phyloP scores from a whole-genome alignment of 2,329 filamentous ascomycete species.

The Parastagonospora avenae region DNA sequence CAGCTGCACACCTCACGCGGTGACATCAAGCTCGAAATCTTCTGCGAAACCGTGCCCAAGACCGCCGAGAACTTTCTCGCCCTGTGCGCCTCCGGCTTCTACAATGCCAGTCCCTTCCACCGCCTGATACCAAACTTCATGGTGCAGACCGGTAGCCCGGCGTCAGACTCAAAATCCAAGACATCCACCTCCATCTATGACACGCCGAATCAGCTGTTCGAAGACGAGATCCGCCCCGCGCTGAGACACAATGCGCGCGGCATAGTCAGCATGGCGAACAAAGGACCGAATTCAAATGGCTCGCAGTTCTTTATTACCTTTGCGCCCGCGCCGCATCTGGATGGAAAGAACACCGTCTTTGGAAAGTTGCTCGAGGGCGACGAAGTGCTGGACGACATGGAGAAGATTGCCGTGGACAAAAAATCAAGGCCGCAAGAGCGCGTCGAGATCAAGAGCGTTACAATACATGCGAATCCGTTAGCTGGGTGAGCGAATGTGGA shows the following conservation, averaged over 20 bases:
- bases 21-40: conserved; percentile 93
- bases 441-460: conserved; percentile 70
- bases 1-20: conserved; percentile 83
- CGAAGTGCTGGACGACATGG: conserved; percentile 71
- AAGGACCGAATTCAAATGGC: conserved; percentile 73
- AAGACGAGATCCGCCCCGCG: conserved; percentile 78
- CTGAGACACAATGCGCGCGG: conserved; percentile 72
- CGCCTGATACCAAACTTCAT: conserved; percentile 82
- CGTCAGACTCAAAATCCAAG: conserved; percentile 60
- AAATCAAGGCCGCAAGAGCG: conserved; percentile 74
- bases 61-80: conserved; percentile 93
- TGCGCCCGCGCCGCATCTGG: conserved; percentile 77
- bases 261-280: conserved; percentile 79
- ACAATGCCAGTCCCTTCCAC: conserved; percentile 77
- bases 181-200: conserved; percentile 74
- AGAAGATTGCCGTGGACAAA: conserved; percentile 74
- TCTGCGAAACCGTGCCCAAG: conserved; percentile 92
- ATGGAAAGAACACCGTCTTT: conserved; percentile 85
- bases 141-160: conserved; percentile 71
- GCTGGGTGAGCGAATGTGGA: conserved; percentile 56
- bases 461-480: conserved; percentile 79
- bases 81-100: conserved; percentile 79
- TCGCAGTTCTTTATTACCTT: conserved; percentile 84
- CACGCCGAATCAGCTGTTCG: conserved; percentile 60
- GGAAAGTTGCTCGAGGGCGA: conserved; percentile 68